These are phyloP conservation scores for Metschnikowia gelsemii DNA, from an alignment of 805 yeast genomes.

Conservation along the genomic window DNA sequence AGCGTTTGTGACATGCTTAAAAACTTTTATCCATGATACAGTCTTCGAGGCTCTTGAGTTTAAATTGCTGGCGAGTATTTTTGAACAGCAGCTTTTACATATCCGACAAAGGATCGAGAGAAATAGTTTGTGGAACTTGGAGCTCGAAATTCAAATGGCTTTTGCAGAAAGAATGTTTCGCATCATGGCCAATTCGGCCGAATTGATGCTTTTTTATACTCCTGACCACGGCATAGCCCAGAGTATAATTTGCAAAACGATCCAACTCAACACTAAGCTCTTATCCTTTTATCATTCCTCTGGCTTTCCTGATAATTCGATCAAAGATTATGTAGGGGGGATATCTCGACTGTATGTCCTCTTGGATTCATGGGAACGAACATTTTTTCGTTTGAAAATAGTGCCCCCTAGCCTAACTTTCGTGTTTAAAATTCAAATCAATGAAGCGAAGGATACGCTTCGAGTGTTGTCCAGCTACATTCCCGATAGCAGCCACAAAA, in stretches of 20 bases:
- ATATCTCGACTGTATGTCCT: too few species aligned
- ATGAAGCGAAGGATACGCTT: too few species aligned
- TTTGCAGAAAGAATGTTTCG: background rate
- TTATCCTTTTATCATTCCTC: background rate
- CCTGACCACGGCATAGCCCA: background rate
- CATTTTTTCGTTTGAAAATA: too few species aligned
- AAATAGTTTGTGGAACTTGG: background rate
- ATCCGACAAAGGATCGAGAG: background rate
- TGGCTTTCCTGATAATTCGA: background rate
- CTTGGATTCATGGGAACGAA: too few species aligned
- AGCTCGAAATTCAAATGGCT: background rate
- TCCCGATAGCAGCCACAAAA: too few species aligned
- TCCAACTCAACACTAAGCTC: constrained; percentile 8
- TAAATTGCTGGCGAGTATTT: background rate
- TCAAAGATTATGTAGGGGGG: too few species aligned
- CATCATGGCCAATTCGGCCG: background rate
- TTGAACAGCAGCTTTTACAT: background rate
- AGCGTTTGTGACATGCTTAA: background rate
- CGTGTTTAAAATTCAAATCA: too few species aligned
- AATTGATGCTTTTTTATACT: background rate
- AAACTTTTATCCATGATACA: background rate
- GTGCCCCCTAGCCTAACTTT: too few species aligned
- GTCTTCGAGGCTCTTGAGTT: background rate
- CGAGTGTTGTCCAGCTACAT: too few species aligned
- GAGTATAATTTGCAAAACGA: background rate